These are phyloP conservation scores for Cyclaneusma minus DNA, from an alignment of 2,329 filamentous ascomycete species.

Conservation along the genomic window DNA sequence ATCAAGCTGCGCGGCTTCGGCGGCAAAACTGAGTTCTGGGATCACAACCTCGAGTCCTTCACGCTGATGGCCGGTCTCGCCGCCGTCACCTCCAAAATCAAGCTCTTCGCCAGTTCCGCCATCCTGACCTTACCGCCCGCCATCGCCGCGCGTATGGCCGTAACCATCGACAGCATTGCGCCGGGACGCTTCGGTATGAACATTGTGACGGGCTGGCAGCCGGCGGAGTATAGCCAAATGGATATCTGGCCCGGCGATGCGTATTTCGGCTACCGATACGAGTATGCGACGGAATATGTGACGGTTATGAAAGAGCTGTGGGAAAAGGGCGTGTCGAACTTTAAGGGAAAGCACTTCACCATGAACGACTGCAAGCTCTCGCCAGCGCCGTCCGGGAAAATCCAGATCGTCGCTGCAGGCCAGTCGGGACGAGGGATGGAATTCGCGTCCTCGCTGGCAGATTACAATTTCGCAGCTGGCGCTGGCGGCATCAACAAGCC, in stretches of 20 bases:
- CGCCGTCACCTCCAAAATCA: conserved; percentile 19
- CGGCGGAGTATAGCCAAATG: conserved; percentile 20
- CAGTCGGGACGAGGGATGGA: conserved; percentile 19
- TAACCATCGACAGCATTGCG: conserved; percentile 18
- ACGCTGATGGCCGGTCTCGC: conserved; percentile 19
- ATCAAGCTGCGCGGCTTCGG: conserved; percentile 19
- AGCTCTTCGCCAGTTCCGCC: conserved; percentile 18
- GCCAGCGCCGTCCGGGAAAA: conserved; percentile 8
- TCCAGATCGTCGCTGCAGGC: conserved; percentile 19
- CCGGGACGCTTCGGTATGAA: conserved; percentile 19
- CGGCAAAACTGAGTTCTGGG: conserved; percentile 19
- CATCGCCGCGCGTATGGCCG: conserved; percentile 17
- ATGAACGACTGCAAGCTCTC: conserved; percentile 21
- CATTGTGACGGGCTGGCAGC: conserved; percentile 20
- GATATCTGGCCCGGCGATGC: conserved; percentile 18
- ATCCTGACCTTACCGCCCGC: conserved; percentile 18
- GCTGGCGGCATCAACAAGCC: conserved; percentile 19
- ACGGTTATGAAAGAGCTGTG: conserved; percentile 20
- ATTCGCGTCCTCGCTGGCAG: conserved; percentile 18
- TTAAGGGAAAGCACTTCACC: conserved; percentile 19
- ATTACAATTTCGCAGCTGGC: conserved; percentile 20
- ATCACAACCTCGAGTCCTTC: conserved; percentile 20
- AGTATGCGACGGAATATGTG: conserved; percentile 20
- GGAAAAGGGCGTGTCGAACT: conserved; percentile 17
- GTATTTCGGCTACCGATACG: conserved; percentile 19